Evolutionary conservation across 495 filamentous ascomycete genomes (phyloP), one percentile per base, ranked within the genome.

Genomic region (Pseudomonodictys pantanalensis): DNA sequence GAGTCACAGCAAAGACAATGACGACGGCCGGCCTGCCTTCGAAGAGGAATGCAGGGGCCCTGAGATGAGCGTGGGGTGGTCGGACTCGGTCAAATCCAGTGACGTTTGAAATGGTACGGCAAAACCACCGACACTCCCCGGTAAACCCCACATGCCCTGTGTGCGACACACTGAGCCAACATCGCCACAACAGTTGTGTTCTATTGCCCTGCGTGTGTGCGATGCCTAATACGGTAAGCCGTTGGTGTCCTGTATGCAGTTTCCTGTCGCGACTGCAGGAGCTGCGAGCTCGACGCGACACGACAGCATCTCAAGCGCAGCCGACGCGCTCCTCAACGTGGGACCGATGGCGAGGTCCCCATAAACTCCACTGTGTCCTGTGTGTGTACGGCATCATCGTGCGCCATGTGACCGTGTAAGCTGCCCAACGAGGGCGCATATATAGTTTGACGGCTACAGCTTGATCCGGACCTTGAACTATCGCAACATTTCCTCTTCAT

Each of bases 171-270:
- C 10, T 28, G 3, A 15, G 17, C 29, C 4, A 22, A 51, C 8
- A 9, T 18, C 17, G 17, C 47, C 20, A 33, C 3, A 10, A 10
- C 26, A 17, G n/a, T 28, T 8, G n/a, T n/a, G n/a, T n/a, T n/a
- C n/a, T n/a, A n/a, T n/a, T 48, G 45, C 45, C 45, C 45, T 48
- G 45, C n/a, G n/a, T n/a, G n/a, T 48, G 45, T 48, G 45, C 45
- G 17, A 17, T 24, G 45, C 45, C 24, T 23, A 9, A 48, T n/a
- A n/a, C n/a, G n/a, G n/a, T n/a, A n/a, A n/a, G n/a, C n/a, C n/a
- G n/a, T n/a, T n/a, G n/a, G n/a, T 35, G 32, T 15, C 32, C 32
- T 35, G 32, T 35, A 15, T 35, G 32, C 32, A 35, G 32, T n/a
- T n/a, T n/a, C n/a, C n/a, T n/a, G n/a, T n/a, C n/a, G n/a, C n/a